Evolutionary conservation across 805 yeast species (phyloP).

Genomic region (Wickerhamomyces silvicola): DNA sequence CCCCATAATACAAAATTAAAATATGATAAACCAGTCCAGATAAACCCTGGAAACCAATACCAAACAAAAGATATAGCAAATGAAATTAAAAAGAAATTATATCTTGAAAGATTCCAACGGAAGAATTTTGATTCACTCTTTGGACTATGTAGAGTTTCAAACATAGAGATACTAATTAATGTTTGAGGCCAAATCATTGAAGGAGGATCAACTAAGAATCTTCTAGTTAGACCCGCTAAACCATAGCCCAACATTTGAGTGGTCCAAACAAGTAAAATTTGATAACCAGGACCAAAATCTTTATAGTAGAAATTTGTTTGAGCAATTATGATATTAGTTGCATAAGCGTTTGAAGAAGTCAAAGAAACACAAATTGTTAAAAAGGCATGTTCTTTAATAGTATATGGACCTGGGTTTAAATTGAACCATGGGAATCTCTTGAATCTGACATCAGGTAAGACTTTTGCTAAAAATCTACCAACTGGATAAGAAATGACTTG

Average conservation of each 20-base stretch:
- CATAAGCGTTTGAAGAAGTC: slow-evolving; percentile 42
- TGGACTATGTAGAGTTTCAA: slow-evolving; percentile 41
- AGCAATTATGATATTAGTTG: slow-evolving; percentile 49
- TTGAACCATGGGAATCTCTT: slow-evolving; percentile 24
- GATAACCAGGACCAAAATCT: slow-evolving; percentile 41
- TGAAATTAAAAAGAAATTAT: slow-evolving; percentile 39
- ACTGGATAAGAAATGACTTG: slow-evolving; percentile 54
- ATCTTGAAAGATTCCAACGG: slow-evolving; percentile 55
- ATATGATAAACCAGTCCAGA: slow-evolving; percentile 53
- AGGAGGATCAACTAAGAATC: slow-evolving; percentile 54
- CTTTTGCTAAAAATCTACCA: slow-evolving; percentile 42
- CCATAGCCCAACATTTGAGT: slow-evolving; percentile 65
- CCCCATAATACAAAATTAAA: slow-evolving; percentile 42
- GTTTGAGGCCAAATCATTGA: slow-evolving; percentile 60
- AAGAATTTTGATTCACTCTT: slow-evolving; percentile 35
- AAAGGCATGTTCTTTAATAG: slow-evolving; percentile 46
- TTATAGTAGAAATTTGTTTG: slow-evolving; percentile 38
- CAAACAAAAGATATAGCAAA: slow-evolving; percentile 42
- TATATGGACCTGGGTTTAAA: slow-evolving; percentile 48
- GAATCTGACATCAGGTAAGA: slow-evolving; percentile 34
- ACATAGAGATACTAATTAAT: slow-evolving; percentile 51
- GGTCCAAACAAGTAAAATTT: slow-evolving; percentile 43
- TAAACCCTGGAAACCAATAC: slow-evolving; percentile 63
- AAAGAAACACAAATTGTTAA: slow-evolving; percentile 42
- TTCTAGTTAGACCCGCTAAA: slow-evolving; percentile 54